Evolutionary conservation across 805 yeast genomes (phyloP), one percentile per base, ranked within the genome.

Genomic region (Yamadazyma insecticola): DNA sequence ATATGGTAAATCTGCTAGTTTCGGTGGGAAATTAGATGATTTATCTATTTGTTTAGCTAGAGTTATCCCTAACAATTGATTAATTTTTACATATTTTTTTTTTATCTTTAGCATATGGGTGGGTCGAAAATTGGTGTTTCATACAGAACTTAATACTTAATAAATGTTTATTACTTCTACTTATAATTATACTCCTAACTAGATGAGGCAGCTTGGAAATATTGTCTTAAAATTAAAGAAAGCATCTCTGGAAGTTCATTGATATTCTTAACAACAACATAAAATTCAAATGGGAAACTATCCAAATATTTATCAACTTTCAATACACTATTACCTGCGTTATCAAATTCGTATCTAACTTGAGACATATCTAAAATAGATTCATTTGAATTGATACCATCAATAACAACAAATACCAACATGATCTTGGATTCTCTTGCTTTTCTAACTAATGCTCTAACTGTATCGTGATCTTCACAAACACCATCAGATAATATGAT

Each of bases 401-500:
- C 97, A 30, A 94, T 79, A 19, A 92, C 75, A 15, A 92, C 95
- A 63, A 92, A 92, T 23, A 92, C 97, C 38, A 92, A 67, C 96
- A 94, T 88, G 39, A 92, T 81, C 49, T 80, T 81, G 45, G 86
- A 85, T 47, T 92, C 97, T 45, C 95, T 72, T 2, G 97, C 97
- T 43, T 76, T 76, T 47, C 98, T 79, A 4, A 90, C 97, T 45
- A 92, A 69, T 41, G 90, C 70, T 43, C 83, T 78, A 29, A 92
- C 67, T 0, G 82, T 76, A 18, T 72, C 88, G 55, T 92, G 98
- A 55, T 89, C 94, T 57, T 92, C 99, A 53, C 97, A 88, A 28
- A 92, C 86, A 60, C 99, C 99, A 63, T 92, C 99, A 2, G 96
- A 87, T 19, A 92, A 71, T 37, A 92, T 82, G 35, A 92, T 87